Conservation (phyloP, 768 basidiomycete species). For the Lactarius akahatsu region DNA sequence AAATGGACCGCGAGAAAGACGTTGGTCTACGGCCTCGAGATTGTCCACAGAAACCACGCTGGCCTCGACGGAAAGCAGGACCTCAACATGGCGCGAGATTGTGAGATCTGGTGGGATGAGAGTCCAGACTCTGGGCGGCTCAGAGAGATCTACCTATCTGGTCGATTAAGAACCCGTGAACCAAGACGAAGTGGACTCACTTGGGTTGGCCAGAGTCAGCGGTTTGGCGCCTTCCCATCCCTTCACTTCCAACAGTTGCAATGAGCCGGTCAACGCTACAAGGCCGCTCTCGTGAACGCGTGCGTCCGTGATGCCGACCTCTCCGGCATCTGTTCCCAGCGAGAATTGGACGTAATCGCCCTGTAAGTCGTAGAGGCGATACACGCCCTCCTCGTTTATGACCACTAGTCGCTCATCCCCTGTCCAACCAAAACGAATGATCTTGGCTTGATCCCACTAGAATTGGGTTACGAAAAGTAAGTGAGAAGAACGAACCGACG, state of each 20-base stretch:
- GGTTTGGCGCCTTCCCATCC: conserved; percentile 84
- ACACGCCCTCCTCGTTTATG: conserved; percentile 89
- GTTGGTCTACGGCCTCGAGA: conserved; percentile 85
- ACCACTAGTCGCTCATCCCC: conserved; percentile 78
- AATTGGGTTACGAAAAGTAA: conserved; percentile 24
- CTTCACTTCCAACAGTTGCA: conserved; percentile 81
- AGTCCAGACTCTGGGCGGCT: conserved; percentile 82
- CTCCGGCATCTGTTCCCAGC: conserved; percentile 76
- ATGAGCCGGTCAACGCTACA: conserved; percentile 75
- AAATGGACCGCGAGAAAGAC: conserved; percentile 86
- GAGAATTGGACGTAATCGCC: conserved; percentile 85
- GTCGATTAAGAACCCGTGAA: conserved; percentile 14
- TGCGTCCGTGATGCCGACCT: conserved; percentile 82
- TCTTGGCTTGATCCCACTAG: conserved; percentile 89
- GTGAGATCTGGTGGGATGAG: conserved; percentile 88
- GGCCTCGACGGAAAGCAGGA: conserved; percentile 75
- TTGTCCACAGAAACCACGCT: conserved; percentile 88
- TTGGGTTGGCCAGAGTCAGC: conserved; percentile 67
- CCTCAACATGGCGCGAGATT: conserved; percentile 86
- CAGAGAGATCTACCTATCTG: conserved; percentile 55
- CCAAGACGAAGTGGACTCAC: conserved; percentile 44
- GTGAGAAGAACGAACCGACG: conserved; percentile 11
- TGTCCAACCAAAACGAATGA: conserved; percentile 84
- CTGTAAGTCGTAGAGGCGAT: conserved; percentile 85
- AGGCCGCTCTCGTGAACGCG: conserved; percentile 84